Base-by-base conservation (phyloP, 148 eudicot genomes). In the Vaccinium myrtillus region DNA sequence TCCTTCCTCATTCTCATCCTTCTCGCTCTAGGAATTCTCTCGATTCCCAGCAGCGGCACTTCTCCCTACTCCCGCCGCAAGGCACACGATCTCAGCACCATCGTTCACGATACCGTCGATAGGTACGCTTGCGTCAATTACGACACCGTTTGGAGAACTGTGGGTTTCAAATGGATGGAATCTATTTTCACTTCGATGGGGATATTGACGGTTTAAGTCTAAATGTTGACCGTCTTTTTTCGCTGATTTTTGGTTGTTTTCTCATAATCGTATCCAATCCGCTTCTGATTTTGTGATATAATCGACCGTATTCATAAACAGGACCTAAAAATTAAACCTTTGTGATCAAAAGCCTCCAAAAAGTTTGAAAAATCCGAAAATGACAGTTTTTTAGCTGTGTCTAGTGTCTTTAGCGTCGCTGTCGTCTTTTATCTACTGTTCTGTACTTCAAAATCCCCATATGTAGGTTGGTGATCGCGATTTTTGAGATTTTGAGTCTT, bases 11-110 rank as follows among this genome's bases (percentile, higher is more conserved):
- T 90, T 19, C 84, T 95, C 23, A 87, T 95, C 70, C 90, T 95
- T 65, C 92, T 95, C 58, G 88, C 90, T 56, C 89, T 92, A 54
- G 95, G 95, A 32, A 87, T 94, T 16, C 89, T 95, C 75, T 93
- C 97, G 5, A 84, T 95, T 82, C 90, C 97, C 2, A 88, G 81
- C 82, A 69, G 81, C 82, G 69, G 55, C 39, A 27, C 18, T 69
- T 30, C 87, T 6, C 36, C 65, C n/a, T 81, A 84, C n/a, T 84
- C 93, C 36, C 87, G 61, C 36, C 87, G 61, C 32, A 84, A 85
- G 85, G 88, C 87, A 3, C 88, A 86, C 61, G 96, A 94, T 87
- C 95, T 91, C 78, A 91, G 43, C 85, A 83, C 92, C 71, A 89
- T 93, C 23, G 90, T 87, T 73, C 95, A 78, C 86, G 89, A 83